phyloP scores from a whole-genome alignment of 345 rosid species.

The Odontarrhena argentea region DNA sequence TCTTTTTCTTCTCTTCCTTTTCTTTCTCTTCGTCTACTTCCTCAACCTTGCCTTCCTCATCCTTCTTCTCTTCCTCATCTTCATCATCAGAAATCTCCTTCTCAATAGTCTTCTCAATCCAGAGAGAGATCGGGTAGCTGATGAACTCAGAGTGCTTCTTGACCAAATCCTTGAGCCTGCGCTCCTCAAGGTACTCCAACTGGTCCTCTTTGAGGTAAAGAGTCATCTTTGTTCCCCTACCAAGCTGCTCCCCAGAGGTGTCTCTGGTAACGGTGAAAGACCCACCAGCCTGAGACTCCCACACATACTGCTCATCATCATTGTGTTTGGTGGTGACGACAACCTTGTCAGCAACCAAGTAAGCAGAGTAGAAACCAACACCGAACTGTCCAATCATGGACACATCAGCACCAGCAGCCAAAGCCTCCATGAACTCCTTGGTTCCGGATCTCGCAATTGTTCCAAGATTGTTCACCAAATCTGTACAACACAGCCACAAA shows the following conservation, averaged over 20 bases:
- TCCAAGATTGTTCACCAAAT: constrained; percentile 90
- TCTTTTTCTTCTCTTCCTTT: constrained; percentile 78
- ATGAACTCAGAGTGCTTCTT: constrained; percentile 98
- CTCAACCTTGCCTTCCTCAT: constrained; percentile 82
- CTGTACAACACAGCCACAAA: constrained; percentile 32
- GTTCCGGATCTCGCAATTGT: constrained; percentile 92
- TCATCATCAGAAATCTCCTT: constrained; percentile 90
- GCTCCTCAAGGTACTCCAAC: constrained; percentile 88
- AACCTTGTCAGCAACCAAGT: constrained; percentile 83
- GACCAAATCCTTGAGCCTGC: constrained; percentile 77
- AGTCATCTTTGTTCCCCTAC: constrained; percentile 79
- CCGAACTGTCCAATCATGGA: constrained; percentile 93
- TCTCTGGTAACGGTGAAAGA: constrained; percentile 86
- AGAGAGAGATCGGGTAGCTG: constrained; percentile 81
- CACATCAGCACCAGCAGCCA: constrained; percentile 90
- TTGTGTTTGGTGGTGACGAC: constrained; percentile 82
- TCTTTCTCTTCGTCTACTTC: constrained; percentile 78
- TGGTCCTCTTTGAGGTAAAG: constrained; percentile 84
- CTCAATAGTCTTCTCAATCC: constrained; percentile 89
- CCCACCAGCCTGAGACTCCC: constrained; percentile 97
- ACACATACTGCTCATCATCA: constrained; percentile 83
- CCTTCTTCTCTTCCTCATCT: constrained; percentile 84
- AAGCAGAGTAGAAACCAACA: too few species aligned
- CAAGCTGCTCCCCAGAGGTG: constrained; percentile 65
- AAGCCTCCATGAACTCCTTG: constrained; percentile 88